Percentiles rank a stretch among this genome's conserved stretches.
These are phyloP conservation scores for Penicillium sp. DNA, from an alignment of 2,329 filamentous ascomycete genomes.

Conservation along the genomic window DNA sequence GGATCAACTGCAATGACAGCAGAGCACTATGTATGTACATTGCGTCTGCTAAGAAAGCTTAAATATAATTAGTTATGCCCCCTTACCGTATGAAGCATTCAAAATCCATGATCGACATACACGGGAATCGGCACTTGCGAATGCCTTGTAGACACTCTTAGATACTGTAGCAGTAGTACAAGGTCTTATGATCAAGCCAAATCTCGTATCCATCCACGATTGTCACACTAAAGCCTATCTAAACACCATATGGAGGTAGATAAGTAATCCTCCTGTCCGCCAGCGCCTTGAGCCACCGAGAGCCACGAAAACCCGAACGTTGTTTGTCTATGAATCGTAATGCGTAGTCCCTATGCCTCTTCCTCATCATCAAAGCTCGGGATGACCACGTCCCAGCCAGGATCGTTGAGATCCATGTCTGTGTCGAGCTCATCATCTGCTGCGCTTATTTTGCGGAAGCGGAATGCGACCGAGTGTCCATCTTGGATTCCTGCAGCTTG, in stretches of 20 bases:
- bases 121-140: background rate
- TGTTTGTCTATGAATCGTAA: background rate
- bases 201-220: background rate
- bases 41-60: background rate
- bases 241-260: background rate
- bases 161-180: background rate
- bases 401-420: slow-evolving; percentile 30
- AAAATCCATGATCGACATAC: background rate
- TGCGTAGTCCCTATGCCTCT: slow-evolving; percentile 7
- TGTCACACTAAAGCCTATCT: background rate
- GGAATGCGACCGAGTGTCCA: slow-evolving; percentile 34
- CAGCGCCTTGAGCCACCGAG: background rate
- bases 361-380: slow-evolving; percentile 36
- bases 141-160: background rate
- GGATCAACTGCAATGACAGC: background rate
- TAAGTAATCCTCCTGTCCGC: background rate
- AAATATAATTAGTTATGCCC: background rate
- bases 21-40: background rate
- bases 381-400: slow-evolving; percentile 37
- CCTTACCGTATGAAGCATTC: background rate
- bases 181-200: background rate
- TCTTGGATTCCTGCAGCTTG: slow-evolving; percentile 28
- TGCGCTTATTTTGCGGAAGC: slow-evolving; percentile 26
- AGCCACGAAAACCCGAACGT: background rate
- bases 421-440: slow-evolving; percentile 19